phyloP scores from a whole-genome alignment of 2,329 filamentous ascomycete species.

The Penicillium sp. region DNA sequence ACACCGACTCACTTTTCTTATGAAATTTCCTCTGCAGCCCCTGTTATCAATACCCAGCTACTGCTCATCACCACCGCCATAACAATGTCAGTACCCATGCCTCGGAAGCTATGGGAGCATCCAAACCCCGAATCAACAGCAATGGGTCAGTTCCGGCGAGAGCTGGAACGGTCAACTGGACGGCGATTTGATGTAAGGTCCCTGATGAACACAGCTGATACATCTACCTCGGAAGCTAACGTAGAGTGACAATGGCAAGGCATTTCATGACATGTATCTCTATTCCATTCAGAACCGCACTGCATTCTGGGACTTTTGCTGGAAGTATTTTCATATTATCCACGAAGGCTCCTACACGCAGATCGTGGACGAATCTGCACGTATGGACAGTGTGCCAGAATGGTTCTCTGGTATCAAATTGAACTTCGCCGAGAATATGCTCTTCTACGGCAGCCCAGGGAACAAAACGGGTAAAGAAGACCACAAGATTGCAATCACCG shows the following conservation, averaged over 20 bases:
- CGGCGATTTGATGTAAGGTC: slow-evolving; percentile 16
- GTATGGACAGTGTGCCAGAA: slow-evolving; percentile 68
- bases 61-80: neutral
- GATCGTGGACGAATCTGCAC: slow-evolving; percentile 67
- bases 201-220: neutral
- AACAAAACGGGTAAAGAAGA: slow-evolving; percentile 67
- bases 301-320: slow-evolving; percentile 66
- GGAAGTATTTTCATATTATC: slow-evolving; percentile 61
- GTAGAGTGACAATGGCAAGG: neutral
- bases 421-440: slow-evolving; percentile 79
- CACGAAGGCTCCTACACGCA: slow-evolving; percentile 59
- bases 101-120: slow-evolving; percentile 27
- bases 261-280: slow-evolving; percentile 66
- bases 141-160: slow-evolving; percentile 21
- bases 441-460: slow-evolving; percentile 56
- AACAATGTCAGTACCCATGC: slow-evolving; percentile 7
- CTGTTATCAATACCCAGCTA: neutral
- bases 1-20: neutral
- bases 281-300: slow-evolving; percentile 65
- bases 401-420: slow-evolving; percentile 76
- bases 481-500: slow-evolving; percentile 66
- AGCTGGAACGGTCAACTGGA: slow-evolving; percentile 17
- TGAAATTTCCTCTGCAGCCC: neutral
- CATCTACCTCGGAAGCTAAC: neutral
- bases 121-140: slow-evolving; percentile 23